Evolutionary conservation across 1,284 basidiomycete species (phyloP).

Genomic region (Naganishia liquefaciens): DNA sequence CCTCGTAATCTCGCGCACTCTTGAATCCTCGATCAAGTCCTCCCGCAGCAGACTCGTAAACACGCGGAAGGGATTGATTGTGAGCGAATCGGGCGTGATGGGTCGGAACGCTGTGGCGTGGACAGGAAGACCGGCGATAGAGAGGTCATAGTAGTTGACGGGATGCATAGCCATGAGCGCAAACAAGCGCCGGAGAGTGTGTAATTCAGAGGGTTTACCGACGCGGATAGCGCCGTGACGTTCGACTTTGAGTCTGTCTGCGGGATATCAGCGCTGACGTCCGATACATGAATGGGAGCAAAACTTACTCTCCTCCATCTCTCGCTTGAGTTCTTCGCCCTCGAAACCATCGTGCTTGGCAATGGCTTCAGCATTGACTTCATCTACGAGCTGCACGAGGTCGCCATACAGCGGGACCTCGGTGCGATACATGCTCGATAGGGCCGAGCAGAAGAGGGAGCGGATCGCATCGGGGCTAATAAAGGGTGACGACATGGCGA

Average conservation of each 20-base stretch:
- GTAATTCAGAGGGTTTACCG: conserved; percentile 51
- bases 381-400: conserved; percentile 51
- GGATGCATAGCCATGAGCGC: conserved; percentile 52
- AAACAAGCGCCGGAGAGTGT: conserved; percentile 52
- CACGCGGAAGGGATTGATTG: conserved; percentile 54
- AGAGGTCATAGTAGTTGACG: conserved; percentile 56
- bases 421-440: conserved; percentile 51
- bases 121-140: conserved; percentile 52
- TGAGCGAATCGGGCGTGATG: conserved; percentile 41
- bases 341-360: conserved; percentile 21
- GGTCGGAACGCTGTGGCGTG: conserved; percentile 56
- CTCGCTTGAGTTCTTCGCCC: conserved; percentile 26
- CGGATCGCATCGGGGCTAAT: conserved; percentile 47
- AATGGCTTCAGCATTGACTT: conserved; percentile 47
- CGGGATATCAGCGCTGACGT: background rate
- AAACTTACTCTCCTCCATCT: conserved; percentile 26
- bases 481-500: conserved; percentile 29
- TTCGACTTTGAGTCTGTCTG: conserved; percentile 52
- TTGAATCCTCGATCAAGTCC: conserved; percentile 46
- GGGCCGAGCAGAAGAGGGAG: conserved; percentile 47
- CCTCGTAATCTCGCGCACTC: conserved; percentile 43
- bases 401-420: conserved; percentile 56
- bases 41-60: conserved; percentile 53
- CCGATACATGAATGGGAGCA: no score
- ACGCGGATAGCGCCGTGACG: conserved; percentile 56